Percentiles rank a stretch among this genome's conserved stretches.
Evolutionary conservation across 2,329 filamentous ascomycete species (phyloP).

Genomic region (Colletotrichum sp.): DNA sequence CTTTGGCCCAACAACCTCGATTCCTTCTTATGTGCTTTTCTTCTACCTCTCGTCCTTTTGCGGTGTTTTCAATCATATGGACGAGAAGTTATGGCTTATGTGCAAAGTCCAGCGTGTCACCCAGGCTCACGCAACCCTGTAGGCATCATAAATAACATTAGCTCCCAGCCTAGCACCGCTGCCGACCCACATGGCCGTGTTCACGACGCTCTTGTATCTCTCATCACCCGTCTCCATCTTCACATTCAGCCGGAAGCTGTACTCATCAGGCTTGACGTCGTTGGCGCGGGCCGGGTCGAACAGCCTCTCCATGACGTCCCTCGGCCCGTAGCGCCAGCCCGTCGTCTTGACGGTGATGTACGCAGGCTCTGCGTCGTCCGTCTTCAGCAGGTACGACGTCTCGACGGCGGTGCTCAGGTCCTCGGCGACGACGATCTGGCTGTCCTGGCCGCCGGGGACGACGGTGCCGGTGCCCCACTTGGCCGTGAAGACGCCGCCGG

Average conservation of each 20-base stretch:
- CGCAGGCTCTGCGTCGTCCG: conserved; percentile 51
- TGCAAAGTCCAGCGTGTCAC: neutral
- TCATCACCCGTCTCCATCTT: conserved; percentile 56
- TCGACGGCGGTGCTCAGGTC: conserved; percentile 39
- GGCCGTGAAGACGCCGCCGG: conserved; percentile 51
- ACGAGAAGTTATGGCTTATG: neutral
- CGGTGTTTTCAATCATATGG: neutral
- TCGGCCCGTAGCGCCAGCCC: conserved; percentile 52
- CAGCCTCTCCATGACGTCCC: conserved; percentile 46
- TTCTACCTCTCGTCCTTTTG: neutral
- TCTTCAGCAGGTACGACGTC: conserved; percentile 55
- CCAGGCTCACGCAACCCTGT: conserved; percentile 5
- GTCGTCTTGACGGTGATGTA: conserved; percentile 36
- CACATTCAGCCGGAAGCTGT: conserved; percentile 54
- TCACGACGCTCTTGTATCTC: conserved; percentile 52
- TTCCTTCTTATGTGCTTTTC: rapidly evolving
- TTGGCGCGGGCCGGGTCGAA: conserved; percentile 41
- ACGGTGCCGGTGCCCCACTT: conserved; percentile 54
- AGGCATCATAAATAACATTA: conserved; percentile 16
- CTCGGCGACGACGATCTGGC: conserved; percentile 33
- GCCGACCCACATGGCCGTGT: conserved; percentile 55
- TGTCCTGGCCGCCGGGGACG: conserved; percentile 43
- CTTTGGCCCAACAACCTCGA: rapidly evolving
- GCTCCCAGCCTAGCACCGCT: conserved; percentile 45
- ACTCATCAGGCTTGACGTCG: conserved; percentile 46